These are phyloP conservation scores for Zalaria obscura DNA, from an alignment of 2,329 filamentous ascomycete genomes.

Conservation along the genomic window DNA sequence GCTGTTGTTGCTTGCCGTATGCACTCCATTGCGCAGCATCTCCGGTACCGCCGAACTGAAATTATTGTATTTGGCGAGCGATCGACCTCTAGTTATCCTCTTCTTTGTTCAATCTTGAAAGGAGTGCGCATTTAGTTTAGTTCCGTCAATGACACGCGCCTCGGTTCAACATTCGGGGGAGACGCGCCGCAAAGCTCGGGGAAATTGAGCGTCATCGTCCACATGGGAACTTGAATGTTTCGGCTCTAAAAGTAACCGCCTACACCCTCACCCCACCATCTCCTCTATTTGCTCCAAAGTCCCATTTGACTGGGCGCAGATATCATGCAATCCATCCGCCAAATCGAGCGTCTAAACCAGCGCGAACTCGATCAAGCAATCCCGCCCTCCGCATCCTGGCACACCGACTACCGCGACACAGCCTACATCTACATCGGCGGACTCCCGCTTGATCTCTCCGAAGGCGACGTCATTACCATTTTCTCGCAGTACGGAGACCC, in stretches of 20 bases:
- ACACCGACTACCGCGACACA: constrained; percentile 93
- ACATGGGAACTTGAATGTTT: neutral
- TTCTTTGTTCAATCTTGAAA: too few relatives aligned
- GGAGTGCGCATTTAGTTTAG: too few relatives aligned
- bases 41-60: neutral
- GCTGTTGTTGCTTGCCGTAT: constrained; percentile 8
- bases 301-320: too few relatives aligned
- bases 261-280: neutral
- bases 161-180: too few relatives aligned
- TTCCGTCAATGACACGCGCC: too few relatives aligned
- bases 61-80: too few relatives aligned
- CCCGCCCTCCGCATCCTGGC: constrained; percentile 80
- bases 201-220: too few relatives aligned
- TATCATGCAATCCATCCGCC: constrained; percentile 83
- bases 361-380: constrained; percentile 84
- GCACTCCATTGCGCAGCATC: neutral
- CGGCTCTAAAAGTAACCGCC: neutral
- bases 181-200: too few relatives aligned
- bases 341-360: constrained; percentile 86
- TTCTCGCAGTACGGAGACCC: constrained; percentile 97
- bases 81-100: too few relatives aligned
- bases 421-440: constrained; percentile 95
- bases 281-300: too few relatives aligned
- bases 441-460: constrained; percentile 78
- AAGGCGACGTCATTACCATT: constrained; percentile 90